Evolutionary conservation across 2,329 filamentous ascomycete genomes (phyloP), one percentile per base, ranked within the genome.

Genomic region (Trichoderma brevicompactum): DNA sequence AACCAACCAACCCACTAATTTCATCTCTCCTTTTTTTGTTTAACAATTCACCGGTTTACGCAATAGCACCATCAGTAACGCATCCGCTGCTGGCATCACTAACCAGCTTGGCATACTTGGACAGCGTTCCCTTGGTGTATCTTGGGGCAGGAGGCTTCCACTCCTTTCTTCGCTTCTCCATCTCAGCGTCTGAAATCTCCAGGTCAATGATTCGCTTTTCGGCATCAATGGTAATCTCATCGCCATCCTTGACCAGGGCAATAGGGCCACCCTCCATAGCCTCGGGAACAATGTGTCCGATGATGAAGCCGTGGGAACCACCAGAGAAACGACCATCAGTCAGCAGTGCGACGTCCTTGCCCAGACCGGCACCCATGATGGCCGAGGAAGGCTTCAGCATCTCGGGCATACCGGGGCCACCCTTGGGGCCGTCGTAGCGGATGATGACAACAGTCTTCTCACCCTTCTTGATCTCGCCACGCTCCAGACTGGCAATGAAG

Each of bases 381-480:
- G 93, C 92, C 0, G 92, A 93, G 61, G 87, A 91, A n/a, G 94
- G 92, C 82, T 96, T 96, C 68, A 97, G 82, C 83, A 96, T 94
- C 80, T 97, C 94, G 38, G 93, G 94, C 90, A 97, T 97, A 65
- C 94, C 94, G 1, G 94, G 94, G 0, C 94, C 94, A 70, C 94
- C 94, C 80, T 94, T 96, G 67, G 94, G 94, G 0, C 94, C 94
- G 76, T 97, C 94, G 76, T 97, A 97, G 59, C 94, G 91, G 72
- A 97, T 94, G 64, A 97, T 88, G 60, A 96, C 86, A 36, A 97
- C 94, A 1, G 94, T 89, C 79, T 96, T 95, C 78, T 96, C 91
- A 69, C 89, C 90, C 75, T 90, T 89, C 70, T 92, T 92, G 72
- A 97, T 92, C 70, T 89, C 83, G 63, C 92, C 92, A 50, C 84